Percentiles rank a stretch among this genome's conserved stretches.
Evolutionary conservation across 116 monocot genomes (phyloP).

Genomic region (Cymodocea nodosa): DNA sequence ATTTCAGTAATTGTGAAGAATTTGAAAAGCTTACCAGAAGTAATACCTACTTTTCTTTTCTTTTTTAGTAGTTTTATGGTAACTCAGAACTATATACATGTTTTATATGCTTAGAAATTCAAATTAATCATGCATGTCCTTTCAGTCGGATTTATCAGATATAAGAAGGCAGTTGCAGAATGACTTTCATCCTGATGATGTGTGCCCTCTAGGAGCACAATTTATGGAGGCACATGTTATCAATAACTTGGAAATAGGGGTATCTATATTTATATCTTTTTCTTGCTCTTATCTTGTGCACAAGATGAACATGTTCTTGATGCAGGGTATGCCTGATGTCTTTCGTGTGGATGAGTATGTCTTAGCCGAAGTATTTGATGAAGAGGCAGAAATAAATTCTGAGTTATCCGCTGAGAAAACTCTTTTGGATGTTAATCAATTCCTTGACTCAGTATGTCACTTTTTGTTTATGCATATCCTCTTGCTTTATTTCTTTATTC

Average conservation of each 20-base stretch:
- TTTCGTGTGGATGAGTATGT: slow-evolving; percentile 47
- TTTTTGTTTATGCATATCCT: slow-evolving; percentile 3
- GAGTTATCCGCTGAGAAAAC: slow-evolving; percentile 11
- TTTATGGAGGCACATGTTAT: slow-evolving; percentile 34
- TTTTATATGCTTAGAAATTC: not conserved
- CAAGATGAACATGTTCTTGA: not conserved
- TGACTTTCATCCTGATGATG: slow-evolving; percentile 71
- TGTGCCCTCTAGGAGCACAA: slow-evolving; percentile 65
- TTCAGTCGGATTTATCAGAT: slow-evolving; percentile 48
- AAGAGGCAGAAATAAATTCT: slow-evolving; percentile 17
- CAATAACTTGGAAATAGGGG: slow-evolving; percentile 31
- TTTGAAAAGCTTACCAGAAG: slow-evolving; percentile 49
- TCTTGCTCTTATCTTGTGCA: not conserved
- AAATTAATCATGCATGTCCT: slow-evolving; percentile 2
- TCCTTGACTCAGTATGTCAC: slow-evolving; percentile 68
- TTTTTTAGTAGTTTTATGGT: not conserved
- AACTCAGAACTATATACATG: not conserved
- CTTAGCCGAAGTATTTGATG: slow-evolving; percentile 44
- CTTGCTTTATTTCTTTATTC: not conserved
- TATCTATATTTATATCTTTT: not conserved
- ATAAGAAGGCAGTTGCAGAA: slow-evolving; percentile 45
- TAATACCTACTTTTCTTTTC: slow-evolving; percentile 16
- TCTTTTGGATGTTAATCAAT: slow-evolving; percentile 70
- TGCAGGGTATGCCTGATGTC: slow-evolving; percentile 29
- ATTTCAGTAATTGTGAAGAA: slow-evolving; percentile 51